Evolutionary conservation across 139 green algal species (phyloP).

Genomic region (Bryopsis sp.): DNA sequence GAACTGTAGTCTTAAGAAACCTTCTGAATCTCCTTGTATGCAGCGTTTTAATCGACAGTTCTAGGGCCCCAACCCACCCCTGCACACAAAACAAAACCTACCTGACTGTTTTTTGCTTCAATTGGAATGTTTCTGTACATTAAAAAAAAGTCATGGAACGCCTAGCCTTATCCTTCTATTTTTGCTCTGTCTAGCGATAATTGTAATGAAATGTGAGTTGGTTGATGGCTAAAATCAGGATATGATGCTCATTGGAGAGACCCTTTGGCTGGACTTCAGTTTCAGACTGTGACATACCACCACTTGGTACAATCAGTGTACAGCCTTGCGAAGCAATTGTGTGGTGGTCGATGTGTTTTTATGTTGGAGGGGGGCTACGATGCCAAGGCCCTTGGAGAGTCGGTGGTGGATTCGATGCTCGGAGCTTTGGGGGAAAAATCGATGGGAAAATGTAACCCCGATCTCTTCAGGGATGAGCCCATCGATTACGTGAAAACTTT

Average conservation of each 20-base stretch:
- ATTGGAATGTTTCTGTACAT: too few relatives aligned
- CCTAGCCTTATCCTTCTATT: too few relatives aligned
- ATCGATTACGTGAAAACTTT: background rate
- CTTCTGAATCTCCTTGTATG: too few relatives aligned
- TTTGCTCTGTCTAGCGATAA: background rate
- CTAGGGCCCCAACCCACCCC: too few relatives aligned
- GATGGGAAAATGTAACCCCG: background rate
- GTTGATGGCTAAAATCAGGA: conserved; percentile 36
- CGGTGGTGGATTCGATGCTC: conserved; percentile 60
- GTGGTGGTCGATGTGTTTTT: conserved; percentile 59
- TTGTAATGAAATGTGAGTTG: conserved; percentile 1
- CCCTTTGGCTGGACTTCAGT: conserved; percentile 69
- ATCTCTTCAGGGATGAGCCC: background rate
- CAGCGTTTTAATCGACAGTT: too few relatives aligned
- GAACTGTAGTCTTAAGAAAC: too few relatives aligned
- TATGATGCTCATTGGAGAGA: conserved; percentile 87
- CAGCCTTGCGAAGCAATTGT: conserved; percentile 49
- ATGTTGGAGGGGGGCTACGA: conserved; percentile 87
- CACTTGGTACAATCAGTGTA: conserved; percentile 28
- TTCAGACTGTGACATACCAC: conserved; percentile 63
- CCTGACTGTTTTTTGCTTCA: too few relatives aligned
- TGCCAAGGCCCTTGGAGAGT: conserved; percentile 48
- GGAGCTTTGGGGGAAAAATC: conserved; percentile 39
- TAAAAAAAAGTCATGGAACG: too few relatives aligned
- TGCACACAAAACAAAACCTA: too few relatives aligned